phyloP scores from a whole-genome alignment of 2,329 filamentous ascomycete species.

The Pseudocercospora macadamiae region DNA sequence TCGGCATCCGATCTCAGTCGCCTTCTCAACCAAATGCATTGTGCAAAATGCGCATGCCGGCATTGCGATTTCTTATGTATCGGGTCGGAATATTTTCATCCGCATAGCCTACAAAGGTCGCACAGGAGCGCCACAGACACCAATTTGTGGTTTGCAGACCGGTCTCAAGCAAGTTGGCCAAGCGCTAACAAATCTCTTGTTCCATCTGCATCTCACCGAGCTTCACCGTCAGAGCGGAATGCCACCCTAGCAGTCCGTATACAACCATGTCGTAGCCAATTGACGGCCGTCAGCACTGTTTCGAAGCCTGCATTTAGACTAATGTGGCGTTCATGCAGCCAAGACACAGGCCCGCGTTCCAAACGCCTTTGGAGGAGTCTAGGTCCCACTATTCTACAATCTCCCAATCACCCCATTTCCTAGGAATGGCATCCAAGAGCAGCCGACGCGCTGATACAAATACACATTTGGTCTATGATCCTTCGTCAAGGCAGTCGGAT shows the following conservation, averaged over 20 bases:
- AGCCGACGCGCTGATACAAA: too few species aligned
- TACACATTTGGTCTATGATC: background rate
- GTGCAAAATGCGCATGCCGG: too few species aligned
- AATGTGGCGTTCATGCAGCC: slow-evolving; percentile 4
- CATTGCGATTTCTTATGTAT: too few species aligned
- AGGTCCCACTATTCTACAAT: background rate
- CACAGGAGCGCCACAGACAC: background rate
- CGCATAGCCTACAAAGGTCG: background rate
- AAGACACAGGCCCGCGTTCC: background rate
- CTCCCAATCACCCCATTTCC: too few species aligned
- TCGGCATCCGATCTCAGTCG: too few species aligned
- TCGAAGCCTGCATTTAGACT: slow-evolving; percentile 3
- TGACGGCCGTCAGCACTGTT: background rate
- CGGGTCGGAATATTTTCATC: too few species aligned
- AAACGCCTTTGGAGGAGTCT: slow-evolving; percentile 1
- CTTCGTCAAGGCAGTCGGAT: background rate
- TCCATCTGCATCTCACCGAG: background rate
- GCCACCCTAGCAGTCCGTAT: background rate
- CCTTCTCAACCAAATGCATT: too few species aligned
- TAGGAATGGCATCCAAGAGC: too few species aligned
- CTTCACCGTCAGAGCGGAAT: background rate
- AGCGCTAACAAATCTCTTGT: background rate
- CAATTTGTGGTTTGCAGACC: too few species aligned
- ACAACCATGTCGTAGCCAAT: background rate
- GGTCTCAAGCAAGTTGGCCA: background rate